phyloP scores from a whole-genome alignment of 2,329 filamentous ascomycete genomes.

The Colletotrichum salicis region DNA sequence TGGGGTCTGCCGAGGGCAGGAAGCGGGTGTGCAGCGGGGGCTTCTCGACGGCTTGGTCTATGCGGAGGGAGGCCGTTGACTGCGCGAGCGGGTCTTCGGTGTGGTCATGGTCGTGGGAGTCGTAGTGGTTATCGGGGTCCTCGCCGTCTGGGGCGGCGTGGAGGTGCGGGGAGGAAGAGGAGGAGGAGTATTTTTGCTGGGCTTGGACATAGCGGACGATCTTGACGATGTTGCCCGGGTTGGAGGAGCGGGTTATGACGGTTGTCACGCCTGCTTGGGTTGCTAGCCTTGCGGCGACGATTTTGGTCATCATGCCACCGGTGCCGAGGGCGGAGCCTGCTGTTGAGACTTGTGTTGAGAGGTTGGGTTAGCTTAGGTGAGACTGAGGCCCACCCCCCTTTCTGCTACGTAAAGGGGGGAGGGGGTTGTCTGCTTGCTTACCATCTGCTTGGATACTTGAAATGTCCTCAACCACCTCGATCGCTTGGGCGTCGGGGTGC shows the following conservation, averaged over 20 bases:
- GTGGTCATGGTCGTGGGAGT: constrained; percentile 39
- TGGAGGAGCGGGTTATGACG: constrained; percentile 93
- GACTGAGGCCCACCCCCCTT: too few species aligned
- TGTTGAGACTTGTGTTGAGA: constrained; percentile 75
- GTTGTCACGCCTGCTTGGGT: constrained; percentile 96
- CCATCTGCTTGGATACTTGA: constrained; percentile 82
- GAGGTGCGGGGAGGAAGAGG: constrained; percentile 40
- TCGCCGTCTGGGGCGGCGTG: constrained; percentile 35
- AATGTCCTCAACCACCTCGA: constrained; percentile 94
- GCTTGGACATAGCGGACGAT: constrained; percentile 86
- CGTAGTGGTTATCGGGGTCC: constrained; percentile 29
- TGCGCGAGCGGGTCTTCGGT: constrained; percentile 49
- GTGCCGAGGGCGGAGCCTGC: constrained; percentile 91
- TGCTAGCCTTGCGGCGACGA: constrained; percentile 89
- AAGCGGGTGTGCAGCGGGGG: constrained; percentile 91
- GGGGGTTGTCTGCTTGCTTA: constrained; percentile 45
- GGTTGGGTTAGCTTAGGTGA: not conserved
- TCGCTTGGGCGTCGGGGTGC: constrained; percentile 85
- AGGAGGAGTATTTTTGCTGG: constrained; percentile 40
- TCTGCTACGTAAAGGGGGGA: not conserved
- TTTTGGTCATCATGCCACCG: constrained; percentile 97
- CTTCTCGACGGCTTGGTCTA: constrained; percentile 47
- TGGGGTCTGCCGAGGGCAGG: constrained; percentile 83
- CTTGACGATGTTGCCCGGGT: constrained; percentile 87
- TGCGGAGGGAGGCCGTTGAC: constrained; percentile 55